Conservation (phyloP, 2,329 filamentous ascomycete species). For the Fusarium sp. region DNA sequence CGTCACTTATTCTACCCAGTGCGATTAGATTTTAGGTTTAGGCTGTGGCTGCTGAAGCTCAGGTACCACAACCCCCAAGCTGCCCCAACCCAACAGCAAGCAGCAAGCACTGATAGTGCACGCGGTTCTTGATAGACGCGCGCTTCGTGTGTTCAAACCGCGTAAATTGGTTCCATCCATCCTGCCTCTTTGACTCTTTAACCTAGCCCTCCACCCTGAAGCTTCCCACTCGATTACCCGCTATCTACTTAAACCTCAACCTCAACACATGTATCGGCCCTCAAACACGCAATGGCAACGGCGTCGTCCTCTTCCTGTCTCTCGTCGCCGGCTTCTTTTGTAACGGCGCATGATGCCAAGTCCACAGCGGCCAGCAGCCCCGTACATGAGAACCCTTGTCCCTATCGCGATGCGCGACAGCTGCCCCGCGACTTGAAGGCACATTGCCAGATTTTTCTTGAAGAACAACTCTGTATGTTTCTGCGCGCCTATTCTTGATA, state of each 20-base stretch:
- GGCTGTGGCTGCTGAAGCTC: constrained; percentile 19
- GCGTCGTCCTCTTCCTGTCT: constrained; percentile 39
- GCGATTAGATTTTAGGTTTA: constrained; percentile 16
- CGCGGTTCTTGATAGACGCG: constrained; percentile 22
- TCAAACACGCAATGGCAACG: constrained; percentile 40
- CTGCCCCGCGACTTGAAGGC: constrained; percentile 74
- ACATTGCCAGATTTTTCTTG: constrained; percentile 78
- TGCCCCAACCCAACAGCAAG: constrained; percentile 2
- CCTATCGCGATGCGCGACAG: constrained; percentile 66
- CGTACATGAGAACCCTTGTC: constrained; percentile 46
- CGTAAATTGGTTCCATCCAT: constrained; percentile 34
- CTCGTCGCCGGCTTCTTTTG: constrained; percentile 54
- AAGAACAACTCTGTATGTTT: constrained; percentile 76
- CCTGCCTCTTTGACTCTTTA: constrained; percentile 1
- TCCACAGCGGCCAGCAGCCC: constrained; percentile 56
- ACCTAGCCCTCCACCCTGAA: not conserved
- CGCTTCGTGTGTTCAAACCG: constrained; percentile 37
- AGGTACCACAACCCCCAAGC: constrained; percentile 27
- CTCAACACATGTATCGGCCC: constrained; percentile 29
- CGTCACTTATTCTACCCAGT: constrained; percentile 32
- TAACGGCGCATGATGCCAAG: constrained; percentile 52
- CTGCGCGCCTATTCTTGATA: not conserved
- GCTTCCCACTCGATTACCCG: not conserved
- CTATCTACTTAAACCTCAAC: not conserved
- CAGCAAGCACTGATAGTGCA: constrained; percentile 25